Evolutionary conservation across 208 protist genomes (phyloP), one percentile per base, ranked within the genome.

Genomic region (Ichthyophonus hoferi): DNA sequence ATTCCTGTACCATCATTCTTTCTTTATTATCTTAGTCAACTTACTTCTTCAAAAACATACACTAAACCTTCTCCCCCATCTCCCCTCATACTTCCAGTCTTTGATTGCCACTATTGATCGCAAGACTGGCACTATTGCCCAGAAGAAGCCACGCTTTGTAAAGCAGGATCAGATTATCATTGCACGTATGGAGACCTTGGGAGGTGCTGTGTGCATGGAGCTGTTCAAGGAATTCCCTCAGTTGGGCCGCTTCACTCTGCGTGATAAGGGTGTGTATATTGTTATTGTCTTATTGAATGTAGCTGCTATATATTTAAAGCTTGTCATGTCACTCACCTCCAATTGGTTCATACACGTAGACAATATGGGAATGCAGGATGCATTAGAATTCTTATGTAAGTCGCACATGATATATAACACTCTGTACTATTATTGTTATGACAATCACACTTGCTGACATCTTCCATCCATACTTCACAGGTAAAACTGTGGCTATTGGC

Each of bases 241-340:
- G 91, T 91, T 99, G 43, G 96, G 97, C 37, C 96, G 97, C 87
- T 98, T 99, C 93, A 98, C 97, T 90, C 90, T 98, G 41, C 96
- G 97, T 88, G 97, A 98, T 42, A 96, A 98, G 42, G 81, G 81
- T 85, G 40, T 43, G 81, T 85, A 12, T 58, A 14, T 37, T 24
- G 81, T 58, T 85, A 31, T 34, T 85, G 14, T 58, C 14, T 85
- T 37, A 58, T 50, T 58, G 81, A 14, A 17, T 37, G 3, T 85
- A 40, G 24, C 35, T 50, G 0, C n/a, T 14, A 50, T n/a, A n/a
- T 85, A 3, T 85, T 85, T 33, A 17, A 58, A 33, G 14, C n/a
- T 85, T 12, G 0, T 50, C n/a, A 17, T 39, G 31, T 85, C 24
- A 3, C 39, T 67, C 50, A n/a, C 50, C 24, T 24, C 24, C 50